phyloP scores from a whole-genome alignment of 495 filamentous ascomycete species.

The Aspergillus nanangensis region DNA sequence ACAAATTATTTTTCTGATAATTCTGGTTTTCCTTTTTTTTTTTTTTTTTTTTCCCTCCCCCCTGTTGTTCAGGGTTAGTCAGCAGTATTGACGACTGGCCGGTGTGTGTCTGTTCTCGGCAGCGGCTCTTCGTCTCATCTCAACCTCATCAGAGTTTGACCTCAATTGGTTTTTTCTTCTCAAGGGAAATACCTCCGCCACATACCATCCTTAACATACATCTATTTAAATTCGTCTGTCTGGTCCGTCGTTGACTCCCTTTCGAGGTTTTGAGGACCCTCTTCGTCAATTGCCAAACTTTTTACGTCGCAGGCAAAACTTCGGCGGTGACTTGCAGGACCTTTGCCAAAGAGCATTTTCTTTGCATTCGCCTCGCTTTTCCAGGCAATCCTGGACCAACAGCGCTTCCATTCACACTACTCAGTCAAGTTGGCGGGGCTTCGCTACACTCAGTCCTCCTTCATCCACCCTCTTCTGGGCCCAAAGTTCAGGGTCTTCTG shows the following conservation, averaged over 20 bases:
- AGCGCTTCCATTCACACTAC: slow-evolving; percentile 33
- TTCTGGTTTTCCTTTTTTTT: slow-evolving; percentile 5
- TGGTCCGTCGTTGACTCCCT: too few relatives aligned
- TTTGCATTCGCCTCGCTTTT: slow-evolving; percentile 12
- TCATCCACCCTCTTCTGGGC: slow-evolving; percentile 88
- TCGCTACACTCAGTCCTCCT: slow-evolving; percentile 69
- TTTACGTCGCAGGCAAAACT: too few relatives aligned
- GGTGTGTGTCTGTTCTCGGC: neutral
- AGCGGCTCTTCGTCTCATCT: neutral
- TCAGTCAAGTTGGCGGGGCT: slow-evolving; percentile 97
- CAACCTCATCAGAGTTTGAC: neutral
- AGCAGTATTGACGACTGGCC: neutral
- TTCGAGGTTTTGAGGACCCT: too few relatives aligned
- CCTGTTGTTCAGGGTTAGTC: too few relatives aligned
- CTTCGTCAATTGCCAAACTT: too few relatives aligned
- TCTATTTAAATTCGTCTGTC: too few relatives aligned
- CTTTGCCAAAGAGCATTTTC: slow-evolving; percentile 9
- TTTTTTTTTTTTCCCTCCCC: slow-evolving; percentile 1
- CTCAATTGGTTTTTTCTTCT: neutral
- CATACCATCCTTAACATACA: too few relatives aligned
- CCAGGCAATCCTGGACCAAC: slow-evolving; percentile 31
- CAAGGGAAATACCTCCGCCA: too few relatives aligned
- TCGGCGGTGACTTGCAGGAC: slow-evolving; percentile 6
- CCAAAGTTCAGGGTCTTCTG: slow-evolving; percentile 86
- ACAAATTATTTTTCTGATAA: too few relatives aligned